Evolutionary conservation across 108 stramenopile species (phyloP), one percentile per base, ranked within the genome.

Genomic region (Stephanodiscus minutulus): DNA sequence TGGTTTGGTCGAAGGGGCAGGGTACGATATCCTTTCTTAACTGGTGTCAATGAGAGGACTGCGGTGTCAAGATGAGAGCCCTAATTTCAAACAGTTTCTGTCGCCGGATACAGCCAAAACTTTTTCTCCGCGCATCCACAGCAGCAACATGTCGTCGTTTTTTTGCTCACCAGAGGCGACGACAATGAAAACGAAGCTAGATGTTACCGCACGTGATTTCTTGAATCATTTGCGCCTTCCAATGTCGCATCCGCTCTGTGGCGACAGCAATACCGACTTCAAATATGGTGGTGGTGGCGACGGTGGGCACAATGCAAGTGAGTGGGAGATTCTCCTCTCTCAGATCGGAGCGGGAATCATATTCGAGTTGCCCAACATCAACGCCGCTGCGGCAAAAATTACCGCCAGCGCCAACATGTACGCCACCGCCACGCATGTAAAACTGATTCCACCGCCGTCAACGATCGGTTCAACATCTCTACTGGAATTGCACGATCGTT

Each of bases 401-500:
- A 55, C 12, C 27, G 25, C 2, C 22, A 55, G 2, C 22, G 1
- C 54, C 25, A 28, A 55, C 20, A 8, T 24, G 22, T 20, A 52
- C 27, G 54, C 25, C 36, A 22, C 33, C 33, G 29, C 7, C 35
- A 35, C 35, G 57, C 31, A 37, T 15, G 33, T 28, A 58, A 33
- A 58, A 58, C 36, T 18, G 18, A 18, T 5, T 29, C 28, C 47
- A 48, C 58, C 67, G 7, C 67, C 70, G 8, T 70, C 77, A 20
- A 13, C 29, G 21, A 54, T 78, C 31, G 77, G 77, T 8, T 50
- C 77, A 13, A 61, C 71, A 43, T 78, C 76, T 21, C 53, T 50
- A 27, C 24, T 77, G 48, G 76, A 77, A 70, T 49, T 70, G 25
- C 76, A 77, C 36, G 76, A 77, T 60, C 39, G 57, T 41, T 77